Evolutionary conservation across 805 yeast species (phyloP).

Genomic region (Kuraishia borneana): DNA sequence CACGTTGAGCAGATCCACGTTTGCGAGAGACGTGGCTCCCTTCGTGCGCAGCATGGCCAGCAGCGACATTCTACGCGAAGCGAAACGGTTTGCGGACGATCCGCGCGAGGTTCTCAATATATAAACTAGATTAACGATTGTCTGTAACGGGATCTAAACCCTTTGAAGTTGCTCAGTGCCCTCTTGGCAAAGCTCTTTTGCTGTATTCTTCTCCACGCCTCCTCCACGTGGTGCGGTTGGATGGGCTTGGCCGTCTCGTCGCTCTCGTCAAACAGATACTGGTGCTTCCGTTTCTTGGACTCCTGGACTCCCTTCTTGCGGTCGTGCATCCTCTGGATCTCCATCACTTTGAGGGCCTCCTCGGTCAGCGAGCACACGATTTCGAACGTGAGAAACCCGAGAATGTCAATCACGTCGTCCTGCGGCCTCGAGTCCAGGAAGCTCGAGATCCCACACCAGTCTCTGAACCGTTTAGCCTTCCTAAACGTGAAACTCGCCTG

Average conservation of each 20-base stretch:
- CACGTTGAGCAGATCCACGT: slow-evolving; percentile 4
- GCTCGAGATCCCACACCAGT: slow-evolving; percentile 86
- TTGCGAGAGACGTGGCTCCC: slow-evolving; percentile 14
- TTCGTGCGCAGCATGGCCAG: slow-evolving; percentile 18
- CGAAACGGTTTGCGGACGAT: background rate
- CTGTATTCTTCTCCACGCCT: slow-evolving; percentile 82
- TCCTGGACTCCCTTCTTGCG: slow-evolving; percentile 13
- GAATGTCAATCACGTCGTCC: slow-evolving; percentile 92
- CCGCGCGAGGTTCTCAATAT: background rate
- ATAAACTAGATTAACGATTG: slow-evolving; percentile 45
- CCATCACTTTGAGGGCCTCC: slow-evolving; percentile 72
- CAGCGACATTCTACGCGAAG: slow-evolving; percentile 5
- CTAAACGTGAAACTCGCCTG: slow-evolving; percentile 95
- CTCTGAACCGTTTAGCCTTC: slow-evolving; percentile 87
- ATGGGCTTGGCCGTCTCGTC: slow-evolving; percentile 75
- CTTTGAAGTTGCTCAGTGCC: slow-evolving; percentile 62
- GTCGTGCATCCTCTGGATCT: slow-evolving; percentile 31
- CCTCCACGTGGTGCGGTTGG: slow-evolving; percentile 69
- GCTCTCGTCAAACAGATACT: slow-evolving; percentile 76
- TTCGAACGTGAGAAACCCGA: slow-evolving; percentile 93
- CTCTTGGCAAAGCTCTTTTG: slow-evolving; percentile 40
- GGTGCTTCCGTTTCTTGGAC: slow-evolving; percentile 35
- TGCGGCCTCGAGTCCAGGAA: slow-evolving; percentile 85
- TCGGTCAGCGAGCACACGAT: slow-evolving; percentile 93
- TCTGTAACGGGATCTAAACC: slow-evolving; percentile 45